phyloP scores from a whole-genome alignment of 1,284 basidiomycete genomes.

The Exobasidium cylindrosporum region DNA sequence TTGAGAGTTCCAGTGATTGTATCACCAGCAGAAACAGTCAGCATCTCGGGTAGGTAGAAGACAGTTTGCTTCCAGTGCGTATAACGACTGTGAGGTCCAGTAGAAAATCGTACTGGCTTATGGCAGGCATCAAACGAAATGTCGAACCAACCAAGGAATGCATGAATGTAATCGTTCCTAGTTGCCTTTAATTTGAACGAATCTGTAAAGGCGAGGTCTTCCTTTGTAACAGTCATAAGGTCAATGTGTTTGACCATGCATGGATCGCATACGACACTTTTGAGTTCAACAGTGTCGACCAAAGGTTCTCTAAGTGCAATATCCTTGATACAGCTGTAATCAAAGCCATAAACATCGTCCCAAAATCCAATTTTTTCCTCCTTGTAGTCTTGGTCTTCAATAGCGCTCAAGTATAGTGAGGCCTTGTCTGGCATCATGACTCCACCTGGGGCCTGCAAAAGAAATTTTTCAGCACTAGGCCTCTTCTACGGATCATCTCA shows the following conservation, averaged over 20 bases:
- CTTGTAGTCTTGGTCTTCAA: conserved; percentile 99
- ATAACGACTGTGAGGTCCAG: conserved; percentile 52
- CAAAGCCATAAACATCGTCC: conserved; percentile 99
- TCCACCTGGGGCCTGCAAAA: conserved; percentile 69
- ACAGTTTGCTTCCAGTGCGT: conserved; percentile 57
- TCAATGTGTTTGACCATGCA: conserved; percentile 64
- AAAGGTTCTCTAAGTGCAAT: conserved; percentile 94
- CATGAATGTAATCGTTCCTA: conserved; percentile 88
- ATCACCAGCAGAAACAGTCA: conserved; percentile 48
- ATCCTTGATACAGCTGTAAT: conserved; percentile 99
- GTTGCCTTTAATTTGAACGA: conserved; percentile 79
- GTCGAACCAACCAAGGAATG: conserved; percentile 99
- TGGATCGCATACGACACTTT: conserved; percentile 54
- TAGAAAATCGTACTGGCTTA: conserved; percentile 73
- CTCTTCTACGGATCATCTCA: neutral
- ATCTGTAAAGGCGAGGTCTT: conserved; percentile 82
- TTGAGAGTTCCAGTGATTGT: conserved; percentile 40
- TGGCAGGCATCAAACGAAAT: conserved; percentile 93
- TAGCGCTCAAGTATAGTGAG: conserved; percentile 88
- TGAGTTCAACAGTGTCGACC: conserved; percentile 79
- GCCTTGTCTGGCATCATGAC: conserved; percentile 96
- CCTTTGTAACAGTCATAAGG: conserved; percentile 86
- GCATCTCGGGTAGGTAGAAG: conserved; percentile 51
- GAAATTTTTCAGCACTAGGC: neutral
- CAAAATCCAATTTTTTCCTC: conserved; percentile 95